These are phyloP conservation scores for Cucumis cinereus DNA, from an alignment of 306 rosid species.

Conservation along the genomic window DNA sequence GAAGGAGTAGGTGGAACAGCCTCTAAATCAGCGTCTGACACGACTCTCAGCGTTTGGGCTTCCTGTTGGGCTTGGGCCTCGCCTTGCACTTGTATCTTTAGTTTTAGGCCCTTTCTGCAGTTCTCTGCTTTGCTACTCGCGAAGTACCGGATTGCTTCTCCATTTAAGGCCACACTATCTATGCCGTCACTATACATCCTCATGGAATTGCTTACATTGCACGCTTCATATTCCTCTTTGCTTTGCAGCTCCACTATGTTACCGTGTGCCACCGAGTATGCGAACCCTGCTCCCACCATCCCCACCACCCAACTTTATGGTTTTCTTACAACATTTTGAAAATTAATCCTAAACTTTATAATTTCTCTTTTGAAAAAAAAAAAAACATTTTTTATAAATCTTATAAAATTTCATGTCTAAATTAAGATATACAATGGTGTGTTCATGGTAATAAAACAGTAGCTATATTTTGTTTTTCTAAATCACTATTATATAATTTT, in stretches of 20 bases:
- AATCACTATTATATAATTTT: too few species aligned
- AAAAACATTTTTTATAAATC: too few species aligned
- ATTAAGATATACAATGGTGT: too few species aligned
- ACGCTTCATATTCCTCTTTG: conserved; percentile 58
- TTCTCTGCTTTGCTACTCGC: conserved; percentile 35
- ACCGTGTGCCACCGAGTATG: conserved; percentile 54
- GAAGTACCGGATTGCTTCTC: conserved; percentile 62
- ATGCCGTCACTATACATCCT: conserved; percentile 58
- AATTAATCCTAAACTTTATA: too few species aligned
- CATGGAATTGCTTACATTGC: conserved; percentile 50
- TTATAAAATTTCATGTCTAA: too few species aligned
- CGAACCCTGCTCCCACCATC: conserved; percentile 44
- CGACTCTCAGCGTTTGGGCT: not conserved
- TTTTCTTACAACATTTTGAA: too few species aligned
- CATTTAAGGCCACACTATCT: conserved; percentile 41
- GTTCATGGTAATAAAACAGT: too few species aligned
- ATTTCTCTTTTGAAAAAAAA: too few species aligned
- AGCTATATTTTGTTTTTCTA: too few species aligned
- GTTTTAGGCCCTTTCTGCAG: conserved; percentile 62
- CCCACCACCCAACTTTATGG: not conserved
- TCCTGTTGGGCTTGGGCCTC: not conserved
- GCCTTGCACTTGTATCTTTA: conserved; percentile 35
- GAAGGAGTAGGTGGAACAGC: not conserved
- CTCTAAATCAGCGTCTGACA: not conserved
- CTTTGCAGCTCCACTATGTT: conserved; percentile 37